Percentiles rank a stretch among this genome's conserved stretches.
Evolutionary conservation across 2,329 filamentous ascomycete species (phyloP).

Genomic region (Dactylellina sp.): DNA sequence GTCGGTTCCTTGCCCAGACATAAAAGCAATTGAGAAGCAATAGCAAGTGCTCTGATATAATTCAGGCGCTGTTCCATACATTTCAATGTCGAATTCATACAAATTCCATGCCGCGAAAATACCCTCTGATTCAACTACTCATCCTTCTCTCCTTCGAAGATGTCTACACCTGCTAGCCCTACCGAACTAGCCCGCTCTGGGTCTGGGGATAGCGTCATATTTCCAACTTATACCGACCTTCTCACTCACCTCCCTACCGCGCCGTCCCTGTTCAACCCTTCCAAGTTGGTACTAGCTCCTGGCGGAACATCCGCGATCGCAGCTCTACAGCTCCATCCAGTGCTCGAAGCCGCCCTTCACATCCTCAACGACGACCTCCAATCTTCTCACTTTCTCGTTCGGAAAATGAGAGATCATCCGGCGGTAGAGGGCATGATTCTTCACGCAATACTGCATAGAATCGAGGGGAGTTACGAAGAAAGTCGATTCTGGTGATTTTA

Average conservation of each 20-base stretch:
- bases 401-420: slow-evolving; percentile 68
- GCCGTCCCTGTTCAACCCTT: slow-evolving; percentile 4
- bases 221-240: not conserved
- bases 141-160: not conserved
- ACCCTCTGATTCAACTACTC: not conserved
- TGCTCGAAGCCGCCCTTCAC: slow-evolving; percentile 68
- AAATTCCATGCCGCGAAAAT: not conserved
- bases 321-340: slow-evolving; percentile 65
- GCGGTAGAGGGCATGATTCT: slow-evolving; percentile 68
- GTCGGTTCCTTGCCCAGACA: too few relatives aligned
- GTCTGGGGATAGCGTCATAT: not conserved
- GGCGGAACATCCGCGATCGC: slow-evolving; percentile 57
- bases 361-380: slow-evolving; percentile 68
- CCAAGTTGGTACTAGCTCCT: not conserved
- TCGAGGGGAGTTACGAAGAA: slow-evolving; percentile 68
- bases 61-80: too few relatives aligned
- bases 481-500: slow-evolving; percentile 67
- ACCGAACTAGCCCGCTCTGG: not conserved
- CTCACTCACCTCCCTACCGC: not conserved
- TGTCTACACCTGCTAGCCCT: too few relatives aligned
- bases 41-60: too few relatives aligned
- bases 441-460: slow-evolving; percentile 67
- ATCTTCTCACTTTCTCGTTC: slow-evolving; percentile 68
- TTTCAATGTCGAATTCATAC: not conserved
- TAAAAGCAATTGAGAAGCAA: too few relatives aligned